Percentiles rank a stretch among this genome's conserved stretches.
These are phyloP conservation scores for Leccinum ponderosum DNA, from an alignment of 1,284 basidiomycete species.

Conservation along the genomic window DNA sequence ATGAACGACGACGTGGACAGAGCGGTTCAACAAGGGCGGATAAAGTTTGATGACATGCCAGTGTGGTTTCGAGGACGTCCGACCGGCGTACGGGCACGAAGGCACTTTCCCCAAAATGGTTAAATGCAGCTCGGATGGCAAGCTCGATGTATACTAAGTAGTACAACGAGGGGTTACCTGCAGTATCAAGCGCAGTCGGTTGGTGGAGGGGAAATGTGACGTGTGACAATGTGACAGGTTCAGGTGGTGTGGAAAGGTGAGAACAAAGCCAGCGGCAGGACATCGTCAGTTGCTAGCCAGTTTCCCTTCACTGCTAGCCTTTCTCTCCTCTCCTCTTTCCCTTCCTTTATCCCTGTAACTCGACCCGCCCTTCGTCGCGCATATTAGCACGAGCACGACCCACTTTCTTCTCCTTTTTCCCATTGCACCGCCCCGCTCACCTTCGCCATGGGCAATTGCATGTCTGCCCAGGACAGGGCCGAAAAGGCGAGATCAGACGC, in stretches of 20 bases:
- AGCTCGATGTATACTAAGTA: neutral
- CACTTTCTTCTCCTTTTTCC: too few relatives aligned
- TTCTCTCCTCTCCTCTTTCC: slow-evolving; percentile 16
- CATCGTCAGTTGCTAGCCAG: too few relatives aligned
- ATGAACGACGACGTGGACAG: neutral
- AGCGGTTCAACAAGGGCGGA: neutral
- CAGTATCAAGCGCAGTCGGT: neutral
- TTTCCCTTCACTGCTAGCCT: slow-evolving; percentile 23
- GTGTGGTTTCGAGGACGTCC: neutral
- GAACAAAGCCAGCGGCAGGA: slow-evolving; percentile 23
- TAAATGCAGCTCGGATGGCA: slow-evolving; percentile 1
- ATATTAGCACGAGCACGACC: too few relatives aligned
- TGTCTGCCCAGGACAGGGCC: slow-evolving; percentile 57
- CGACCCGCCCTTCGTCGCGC: too few relatives aligned
- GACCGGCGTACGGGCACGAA: neutral
- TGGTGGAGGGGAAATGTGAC: slow-evolving; percentile 7
- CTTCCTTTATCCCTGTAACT: neutral
- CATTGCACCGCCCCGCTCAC: neutral
- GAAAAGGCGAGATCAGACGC: slow-evolving; percentile 68
- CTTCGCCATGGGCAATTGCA: slow-evolving; percentile 62
- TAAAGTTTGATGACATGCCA: neutral
- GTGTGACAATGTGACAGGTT: slow-evolving; percentile 22
- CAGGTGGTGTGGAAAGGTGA: neutral
- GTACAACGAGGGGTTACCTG: too few relatives aligned
- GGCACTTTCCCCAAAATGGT: slow-evolving; percentile 8